Evolutionary conservation across 495 filamentous ascomycete genomes (phyloP).

Genomic region (Umbilicaria muhlenbergii): DNA sequence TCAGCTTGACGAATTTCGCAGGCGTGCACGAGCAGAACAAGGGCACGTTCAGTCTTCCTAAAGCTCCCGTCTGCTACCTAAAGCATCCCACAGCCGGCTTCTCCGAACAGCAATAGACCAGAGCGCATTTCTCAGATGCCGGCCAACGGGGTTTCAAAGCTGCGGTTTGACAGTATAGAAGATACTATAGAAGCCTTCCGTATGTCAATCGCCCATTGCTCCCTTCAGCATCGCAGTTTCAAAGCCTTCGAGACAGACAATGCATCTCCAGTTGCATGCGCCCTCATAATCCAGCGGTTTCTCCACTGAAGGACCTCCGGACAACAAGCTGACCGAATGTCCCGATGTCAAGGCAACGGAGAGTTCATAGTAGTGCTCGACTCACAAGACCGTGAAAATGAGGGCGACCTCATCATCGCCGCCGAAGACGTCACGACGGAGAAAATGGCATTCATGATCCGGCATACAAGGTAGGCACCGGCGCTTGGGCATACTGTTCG

Average conservation of each 20-base stretch:
- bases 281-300: constrained; percentile 9
- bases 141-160: constrained; percentile 16
- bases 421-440: constrained; percentile 70
- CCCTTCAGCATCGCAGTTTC: neutral
- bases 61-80: too few relatives aligned
- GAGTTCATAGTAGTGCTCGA: constrained; percentile 95
- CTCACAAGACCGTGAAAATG: constrained; percentile 80
- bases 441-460: constrained; percentile 92
- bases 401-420: constrained; percentile 94
- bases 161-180: constrained; percentile 68
- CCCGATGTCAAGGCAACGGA: constrained; percentile 45
- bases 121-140: neutral
- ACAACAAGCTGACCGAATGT: neutral
- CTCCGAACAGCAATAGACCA: too few relatives aligned
- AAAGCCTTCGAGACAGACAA: neutral
- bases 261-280: neutral
- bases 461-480: constrained; percentile 53
- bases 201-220: constrained; percentile 26
- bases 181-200: constrained; percentile 74
- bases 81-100: too few relatives aligned
- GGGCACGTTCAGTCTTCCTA: too few relatives aligned
- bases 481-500: neutral
- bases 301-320: neutral
- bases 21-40: too few relatives aligned
- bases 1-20: too few relatives aligned